Percentiles rank a stretch among this genome's conserved stretches.
Conservation (phyloP, 805 yeast species). For the Barnettozyma sp. region DNA sequence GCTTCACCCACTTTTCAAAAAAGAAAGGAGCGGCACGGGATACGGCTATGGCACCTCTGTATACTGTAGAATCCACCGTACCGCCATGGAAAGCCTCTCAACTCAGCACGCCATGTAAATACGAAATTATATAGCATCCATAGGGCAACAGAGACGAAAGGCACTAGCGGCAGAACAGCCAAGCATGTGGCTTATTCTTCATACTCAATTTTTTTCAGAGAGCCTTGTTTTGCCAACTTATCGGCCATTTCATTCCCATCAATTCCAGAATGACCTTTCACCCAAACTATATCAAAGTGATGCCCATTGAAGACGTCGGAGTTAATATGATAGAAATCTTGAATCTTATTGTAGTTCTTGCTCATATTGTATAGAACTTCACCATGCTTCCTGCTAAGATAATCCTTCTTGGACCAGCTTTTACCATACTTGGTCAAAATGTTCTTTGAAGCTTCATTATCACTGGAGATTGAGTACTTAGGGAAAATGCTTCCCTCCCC, state of each 20-base stretch:
- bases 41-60: no score
- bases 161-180: no score
- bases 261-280: conserved; percentile 64
- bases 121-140: no score
- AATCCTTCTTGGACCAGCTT: conserved; percentile 53
- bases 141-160: no score
- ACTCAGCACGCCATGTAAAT: no score
- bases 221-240: conserved; percentile 57
- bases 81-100: no score
- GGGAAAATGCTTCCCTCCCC: conserved; percentile 15
- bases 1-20: no score
- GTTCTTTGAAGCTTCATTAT: conserved; percentile 61
- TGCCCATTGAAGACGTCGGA: conserved; percentile 24
- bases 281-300: conserved; percentile 47
- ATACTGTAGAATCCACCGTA: no score
- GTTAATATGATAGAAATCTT: conserved; percentile 28
- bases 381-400: conserved; percentile 33
- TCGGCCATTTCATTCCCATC: conserved; percentile 78
- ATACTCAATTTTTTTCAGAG: neutral
- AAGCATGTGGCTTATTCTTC: no score
- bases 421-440: conserved; percentile 50
- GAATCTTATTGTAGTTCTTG: conserved; percentile 35
- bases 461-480: conserved; percentile 48
- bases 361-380: conserved; percentile 31
- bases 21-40: no score